phyloP scores from a whole-genome alignment of 805 yeast genomes.

The Candida alai region DNA sequence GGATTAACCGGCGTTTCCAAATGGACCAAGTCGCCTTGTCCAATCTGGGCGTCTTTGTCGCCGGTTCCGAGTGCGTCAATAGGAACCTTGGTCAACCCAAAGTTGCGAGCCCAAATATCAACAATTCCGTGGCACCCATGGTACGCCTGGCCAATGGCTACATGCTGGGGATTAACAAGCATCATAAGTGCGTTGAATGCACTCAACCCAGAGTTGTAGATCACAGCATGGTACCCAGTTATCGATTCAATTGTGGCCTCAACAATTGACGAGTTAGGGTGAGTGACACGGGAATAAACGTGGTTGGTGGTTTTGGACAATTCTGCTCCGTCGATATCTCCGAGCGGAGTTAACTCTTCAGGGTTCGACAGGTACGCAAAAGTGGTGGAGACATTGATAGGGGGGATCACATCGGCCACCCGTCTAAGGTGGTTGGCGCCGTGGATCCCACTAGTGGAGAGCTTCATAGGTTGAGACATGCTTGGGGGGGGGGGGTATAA shows the following conservation, averaged over 20 bases:
- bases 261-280: slow-evolving; percentile 65
- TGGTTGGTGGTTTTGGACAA: slow-evolving; percentile 7
- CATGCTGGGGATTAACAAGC: slow-evolving; percentile 64
- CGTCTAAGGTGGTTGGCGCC: slow-evolving; percentile 61
- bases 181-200: slow-evolving; percentile 77
- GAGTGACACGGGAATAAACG: slow-evolving; percentile 66
- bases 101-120: slow-evolving; percentile 56
- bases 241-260: slow-evolving; percentile 63
- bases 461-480: slow-evolving; percentile 42
- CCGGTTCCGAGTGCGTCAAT: slow-evolving; percentile 23
- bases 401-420: slow-evolving; percentile 68
- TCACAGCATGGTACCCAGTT: slow-evolving; percentile 60
- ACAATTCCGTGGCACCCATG: slow-evolving; percentile 81
- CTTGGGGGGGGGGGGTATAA: too few species aligned
- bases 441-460: slow-evolving; percentile 62
- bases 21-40: slow-evolving; percentile 72
- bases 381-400: slow-evolving; percentile 80
- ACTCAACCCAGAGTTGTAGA: slow-evolving; percentile 74
- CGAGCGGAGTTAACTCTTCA: slow-evolving; percentile 44
- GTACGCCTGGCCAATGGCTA: slow-evolving; percentile 77
- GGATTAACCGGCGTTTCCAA: slow-evolving; percentile 90
- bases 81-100: slow-evolving; percentile 48
- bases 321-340: slow-evolving; percentile 15
- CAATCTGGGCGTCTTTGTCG: slow-evolving; percentile 29
- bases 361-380: slow-evolving; percentile 65